Conservation (phyloP, 169 alveolate species). For the Eimeria zaria region DNA sequence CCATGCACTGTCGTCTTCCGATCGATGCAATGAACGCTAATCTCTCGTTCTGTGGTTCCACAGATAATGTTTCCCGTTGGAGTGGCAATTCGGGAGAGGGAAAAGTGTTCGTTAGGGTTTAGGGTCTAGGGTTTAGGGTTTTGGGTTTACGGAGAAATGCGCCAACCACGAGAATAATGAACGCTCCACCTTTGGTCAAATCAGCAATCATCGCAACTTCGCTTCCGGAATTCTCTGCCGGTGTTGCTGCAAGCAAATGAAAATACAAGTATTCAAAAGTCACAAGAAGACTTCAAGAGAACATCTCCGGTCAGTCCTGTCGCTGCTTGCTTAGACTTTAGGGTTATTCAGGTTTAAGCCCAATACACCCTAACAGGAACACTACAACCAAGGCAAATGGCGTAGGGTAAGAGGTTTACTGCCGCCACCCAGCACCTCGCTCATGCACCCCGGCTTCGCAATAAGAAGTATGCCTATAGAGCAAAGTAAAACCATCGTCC, state of each 20-base stretch:
- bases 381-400: neutral
- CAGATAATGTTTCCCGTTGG: neutral
- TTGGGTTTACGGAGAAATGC: constrained; percentile 46
- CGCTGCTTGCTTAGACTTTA: neutral
- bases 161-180: constrained; percentile 43
- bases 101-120: too few relatives aligned
- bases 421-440: constrained; percentile 57
- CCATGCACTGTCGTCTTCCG: neutral
- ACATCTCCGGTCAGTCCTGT: neutral
- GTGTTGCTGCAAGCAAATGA: constrained; percentile 8
- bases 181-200: constrained; percentile 19
- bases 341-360: neutral
- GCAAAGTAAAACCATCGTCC: constrained; percentile 53
- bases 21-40: neutral
- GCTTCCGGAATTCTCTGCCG: constrained; percentile 8
- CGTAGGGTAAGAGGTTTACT: constrained; percentile 41
- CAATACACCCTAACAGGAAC: neutral
- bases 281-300: neutral
- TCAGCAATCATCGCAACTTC: constrained; percentile 1
- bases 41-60: neutral
- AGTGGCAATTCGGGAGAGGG: neutral
- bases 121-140: constrained; percentile 2
- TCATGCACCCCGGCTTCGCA: constrained; percentile 56
- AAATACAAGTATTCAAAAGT: neutral
- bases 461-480: constrained; percentile 36